These are phyloP conservation scores for Atkinsonella hypoxylon DNA, from an alignment of 2,329 filamentous ascomycete genomes.

Conservation along the genomic window DNA sequence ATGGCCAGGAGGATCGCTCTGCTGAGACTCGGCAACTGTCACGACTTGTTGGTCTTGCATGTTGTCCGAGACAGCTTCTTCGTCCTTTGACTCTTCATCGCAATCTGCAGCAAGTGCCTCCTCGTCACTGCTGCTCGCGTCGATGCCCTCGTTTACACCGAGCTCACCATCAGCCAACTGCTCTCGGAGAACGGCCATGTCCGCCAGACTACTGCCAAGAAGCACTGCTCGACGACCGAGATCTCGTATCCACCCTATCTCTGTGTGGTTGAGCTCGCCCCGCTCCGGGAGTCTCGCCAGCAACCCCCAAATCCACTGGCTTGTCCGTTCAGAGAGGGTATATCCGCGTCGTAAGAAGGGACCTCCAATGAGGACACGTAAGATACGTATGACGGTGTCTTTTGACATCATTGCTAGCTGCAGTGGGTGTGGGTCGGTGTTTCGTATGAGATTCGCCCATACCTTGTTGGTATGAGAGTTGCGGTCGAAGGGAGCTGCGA, in stretches of 20 bases:
- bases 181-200: conserved; percentile 37
- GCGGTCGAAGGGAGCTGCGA: conserved; percentile 42
- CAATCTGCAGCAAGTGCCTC: conserved; percentile 22
- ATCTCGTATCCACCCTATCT: conserved; percentile 66
- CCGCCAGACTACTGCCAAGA: conserved; percentile 40
- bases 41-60: neutral
- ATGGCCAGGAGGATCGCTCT: neutral
- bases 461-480: conserved; percentile 34
- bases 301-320: conserved; percentile 77
- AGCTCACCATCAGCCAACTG: conserved; percentile 28
- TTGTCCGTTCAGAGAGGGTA: conserved; percentile 52
- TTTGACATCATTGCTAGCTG: conserved; percentile 56
- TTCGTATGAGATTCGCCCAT: conserved; percentile 41
- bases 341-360: conserved; percentile 50
- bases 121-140: conserved; percentile 29
- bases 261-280: conserved; percentile 62
- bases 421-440: conserved; percentile 43
- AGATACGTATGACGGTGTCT: conserved; percentile 50
- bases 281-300: conserved; percentile 62
- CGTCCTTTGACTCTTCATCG: conserved; percentile 8
- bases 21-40: conserved; percentile 10
- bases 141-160: conserved; percentile 33
- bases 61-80: too few species aligned
- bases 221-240: conserved; percentile 65
- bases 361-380: conserved; percentile 54